These are phyloP conservation scores for Gnomoniopsis smithogilvyi DNA, from an alignment of 2,329 filamentous ascomycete species.

Conservation along the genomic window DNA sequence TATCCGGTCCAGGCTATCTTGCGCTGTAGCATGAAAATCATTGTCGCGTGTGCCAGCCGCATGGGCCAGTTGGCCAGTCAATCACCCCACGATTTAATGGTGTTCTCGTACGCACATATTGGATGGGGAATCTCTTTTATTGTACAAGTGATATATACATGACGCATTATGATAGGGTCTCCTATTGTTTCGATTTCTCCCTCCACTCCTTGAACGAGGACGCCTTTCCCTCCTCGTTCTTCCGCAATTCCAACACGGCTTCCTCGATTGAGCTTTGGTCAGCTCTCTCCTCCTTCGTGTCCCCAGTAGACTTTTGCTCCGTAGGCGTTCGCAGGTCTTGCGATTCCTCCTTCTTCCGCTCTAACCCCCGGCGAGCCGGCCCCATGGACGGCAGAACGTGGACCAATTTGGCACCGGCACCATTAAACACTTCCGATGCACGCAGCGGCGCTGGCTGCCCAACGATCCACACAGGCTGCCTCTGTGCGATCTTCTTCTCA, in stretches of 20 bases:
- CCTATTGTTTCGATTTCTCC: background rate
- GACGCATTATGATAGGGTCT: background rate
- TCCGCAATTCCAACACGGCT: background rate
- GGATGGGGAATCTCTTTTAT: too few relatives aligned
- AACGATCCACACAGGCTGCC: slow-evolving; percentile 44
- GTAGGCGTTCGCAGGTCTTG: too few relatives aligned
- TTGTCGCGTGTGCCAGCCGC: too few relatives aligned
- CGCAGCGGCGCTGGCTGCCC: slow-evolving; percentile 34
- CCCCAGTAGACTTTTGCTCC: background rate
- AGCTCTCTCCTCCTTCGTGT: background rate
- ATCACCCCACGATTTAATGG: too few relatives aligned
- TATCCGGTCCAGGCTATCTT: too few relatives aligned
- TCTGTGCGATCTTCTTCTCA: slow-evolving; percentile 50
- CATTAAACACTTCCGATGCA: slow-evolving; percentile 34
- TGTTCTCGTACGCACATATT: too few relatives aligned
- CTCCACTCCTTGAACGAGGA: slow-evolving; percentile 16
- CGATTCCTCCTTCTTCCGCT: too few relatives aligned
- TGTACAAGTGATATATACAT: background rate
- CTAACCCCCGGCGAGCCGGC: too few relatives aligned
- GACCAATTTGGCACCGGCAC: background rate
- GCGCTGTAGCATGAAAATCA: too few relatives aligned
- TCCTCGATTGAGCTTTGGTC: background rate
- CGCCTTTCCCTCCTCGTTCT: background rate
- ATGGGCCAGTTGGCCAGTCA: too few relatives aligned
- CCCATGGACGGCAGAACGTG: background rate